phyloP scores from a whole-genome alignment of 805 yeast genomes.

The Ogataea zsoltii region DNA sequence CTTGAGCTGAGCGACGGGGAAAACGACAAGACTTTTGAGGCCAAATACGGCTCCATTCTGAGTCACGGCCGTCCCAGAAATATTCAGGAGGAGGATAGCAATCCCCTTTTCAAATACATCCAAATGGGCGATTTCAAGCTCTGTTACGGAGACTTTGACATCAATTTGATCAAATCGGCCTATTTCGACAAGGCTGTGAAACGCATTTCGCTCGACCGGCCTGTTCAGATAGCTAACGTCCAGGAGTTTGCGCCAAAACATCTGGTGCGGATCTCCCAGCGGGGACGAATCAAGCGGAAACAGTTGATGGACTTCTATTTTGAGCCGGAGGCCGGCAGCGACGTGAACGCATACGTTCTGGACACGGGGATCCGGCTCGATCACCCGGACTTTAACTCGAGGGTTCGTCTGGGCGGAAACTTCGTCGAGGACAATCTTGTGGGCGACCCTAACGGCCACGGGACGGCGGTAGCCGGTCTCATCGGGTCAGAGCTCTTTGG shows the following conservation, averaged over 20 bases:
- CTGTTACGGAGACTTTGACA: slow-evolving; percentile 38
- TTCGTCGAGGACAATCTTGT: slow-evolving; percentile 32
- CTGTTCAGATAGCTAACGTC: slow-evolving; percentile 37
- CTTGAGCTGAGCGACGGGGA: slow-evolving; percentile 15
- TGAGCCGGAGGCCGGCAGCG: slow-evolving; percentile 43
- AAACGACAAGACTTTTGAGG: slow-evolving; percentile 11
- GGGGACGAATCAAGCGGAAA: slow-evolving; percentile 23
- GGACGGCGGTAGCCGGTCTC: slow-evolving; percentile 58
- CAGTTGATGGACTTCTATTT: slow-evolving; percentile 41
- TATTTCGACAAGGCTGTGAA: slow-evolving; percentile 38
- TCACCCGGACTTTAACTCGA: slow-evolving; percentile 46
- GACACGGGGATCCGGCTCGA: slow-evolving; percentile 40
- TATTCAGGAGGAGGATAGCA: neutral
- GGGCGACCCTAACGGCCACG: slow-evolving; percentile 49
- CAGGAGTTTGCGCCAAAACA: slow-evolving; percentile 47
- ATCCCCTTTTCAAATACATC: slow-evolving; percentile 18
- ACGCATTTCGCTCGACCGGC: slow-evolving; percentile 39
- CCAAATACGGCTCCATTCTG: slow-evolving; percentile 9
- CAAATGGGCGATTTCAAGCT: slow-evolving; percentile 36
- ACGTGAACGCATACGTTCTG: slow-evolving; percentile 39
- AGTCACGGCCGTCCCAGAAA: neutral
- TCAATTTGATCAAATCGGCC: slow-evolving; percentile 31
- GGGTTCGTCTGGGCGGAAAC: slow-evolving; percentile 45
- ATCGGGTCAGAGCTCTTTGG: slow-evolving; percentile 54
- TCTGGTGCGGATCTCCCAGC: slow-evolving; percentile 42